Evolutionary conservation across 257 asterid genomes (phyloP).

Genomic region (Penstemon newberryi): DNA sequence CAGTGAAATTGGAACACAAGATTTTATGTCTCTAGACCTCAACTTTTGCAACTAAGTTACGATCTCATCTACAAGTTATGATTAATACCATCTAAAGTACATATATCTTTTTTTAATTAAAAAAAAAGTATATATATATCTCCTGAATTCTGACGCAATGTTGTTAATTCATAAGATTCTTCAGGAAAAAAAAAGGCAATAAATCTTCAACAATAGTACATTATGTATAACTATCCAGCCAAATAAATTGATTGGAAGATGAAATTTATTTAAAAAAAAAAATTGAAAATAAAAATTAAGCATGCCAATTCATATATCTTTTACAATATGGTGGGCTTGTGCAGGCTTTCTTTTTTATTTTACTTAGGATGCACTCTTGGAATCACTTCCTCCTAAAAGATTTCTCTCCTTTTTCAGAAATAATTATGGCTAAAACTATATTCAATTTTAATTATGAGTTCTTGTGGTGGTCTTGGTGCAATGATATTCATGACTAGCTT

Average conservation of each 20-base stretch:
- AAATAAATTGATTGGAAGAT: no score
- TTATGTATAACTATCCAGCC: background rate
- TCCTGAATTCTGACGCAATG: no score
- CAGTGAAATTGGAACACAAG: no score
- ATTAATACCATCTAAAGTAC: no score
- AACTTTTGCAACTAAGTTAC: no score
- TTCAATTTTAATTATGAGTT: constrained; percentile 10
- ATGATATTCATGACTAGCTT: constrained; percentile 15
- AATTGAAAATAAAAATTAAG: background rate
- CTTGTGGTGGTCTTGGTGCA: background rate
- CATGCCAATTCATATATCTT: background rate
- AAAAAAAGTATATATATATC: no score
- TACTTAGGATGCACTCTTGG: constrained; percentile 68
- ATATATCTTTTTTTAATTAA: no score
- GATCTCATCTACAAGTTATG: no score
- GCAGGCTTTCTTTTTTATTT: constrained; percentile 29
- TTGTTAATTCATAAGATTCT: no score
- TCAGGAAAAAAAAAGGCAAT: background rate
- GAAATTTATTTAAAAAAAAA: background rate
- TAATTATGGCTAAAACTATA: constrained; percentile 19
- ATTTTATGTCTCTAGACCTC: no score
- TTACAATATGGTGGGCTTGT: constrained; percentile 8
- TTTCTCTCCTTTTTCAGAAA: constrained; percentile 30
- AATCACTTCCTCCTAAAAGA: constrained; percentile 49
- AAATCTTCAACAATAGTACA: background rate